These are phyloP conservation scores for Trichoderma afroharzianum DNA, from an alignment of 2,329 filamentous ascomycete species.

Conservation along the genomic window DNA sequence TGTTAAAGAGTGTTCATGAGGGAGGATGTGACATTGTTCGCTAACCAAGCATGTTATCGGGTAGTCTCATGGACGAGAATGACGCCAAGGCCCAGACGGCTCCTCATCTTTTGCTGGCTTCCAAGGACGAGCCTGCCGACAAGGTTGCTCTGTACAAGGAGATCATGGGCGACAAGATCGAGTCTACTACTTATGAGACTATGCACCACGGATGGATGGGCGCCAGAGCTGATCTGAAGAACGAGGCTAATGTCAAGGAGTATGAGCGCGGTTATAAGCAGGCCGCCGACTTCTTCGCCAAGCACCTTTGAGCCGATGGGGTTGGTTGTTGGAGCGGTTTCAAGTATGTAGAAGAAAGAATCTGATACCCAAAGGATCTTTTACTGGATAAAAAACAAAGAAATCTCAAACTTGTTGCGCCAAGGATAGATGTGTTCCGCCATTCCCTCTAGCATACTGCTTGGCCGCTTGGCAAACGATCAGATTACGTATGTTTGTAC, in stretches of 20 bases:
- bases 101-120: conserved; percentile 49
- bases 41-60: background rate
- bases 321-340: background rate
- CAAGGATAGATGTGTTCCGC: background rate
- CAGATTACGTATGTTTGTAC: background rate
- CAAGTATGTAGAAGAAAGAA: background rate
- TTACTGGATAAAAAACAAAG: background rate
- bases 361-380: background rate
- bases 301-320: conserved; percentile 33
- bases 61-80: conserved; percentile 32
- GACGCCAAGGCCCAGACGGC: conserved; percentile 44
- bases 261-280: conserved; percentile 49
- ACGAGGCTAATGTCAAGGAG: conserved; percentile 43
- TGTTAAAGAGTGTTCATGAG: background rate
- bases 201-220: conserved; percentile 61
- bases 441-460: background rate
- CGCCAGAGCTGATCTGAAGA: conserved; percentile 45
- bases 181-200: conserved; percentile 46
- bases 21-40: no score
- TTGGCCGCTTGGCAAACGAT: background rate
- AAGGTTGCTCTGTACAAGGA: conserved; percentile 42
- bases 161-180: conserved; percentile 34
- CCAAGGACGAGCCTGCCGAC: conserved; percentile 45
- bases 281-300: conserved; percentile 40
- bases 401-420: background rate